Percentiles rank a stretch among this genome's conserved stretches.
Evolutionary conservation across 805 yeast genomes (phyloP).

Genomic region (Monosporozyma unispora): DNA sequence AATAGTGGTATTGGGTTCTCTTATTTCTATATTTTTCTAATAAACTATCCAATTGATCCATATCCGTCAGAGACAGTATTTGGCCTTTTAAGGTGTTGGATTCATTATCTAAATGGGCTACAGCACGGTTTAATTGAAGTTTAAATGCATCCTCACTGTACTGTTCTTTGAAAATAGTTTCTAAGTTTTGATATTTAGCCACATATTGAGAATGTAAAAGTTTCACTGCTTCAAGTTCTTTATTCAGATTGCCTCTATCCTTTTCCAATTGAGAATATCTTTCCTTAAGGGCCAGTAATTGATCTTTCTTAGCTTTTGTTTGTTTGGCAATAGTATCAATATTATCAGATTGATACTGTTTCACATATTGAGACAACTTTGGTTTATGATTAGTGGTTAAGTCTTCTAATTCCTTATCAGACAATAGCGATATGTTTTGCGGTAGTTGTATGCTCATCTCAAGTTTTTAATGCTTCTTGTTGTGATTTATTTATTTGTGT

Average conservation of each 20-base stretch:
- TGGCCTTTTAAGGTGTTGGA: conserved; percentile 11
- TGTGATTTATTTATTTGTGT: not conserved
- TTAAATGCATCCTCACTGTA: conserved; percentile 32
- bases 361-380: conserved; percentile 16
- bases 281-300: conserved; percentile 15
- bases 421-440: conserved; percentile 16
- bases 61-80: conserved; percentile 7
- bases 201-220: conserved; percentile 26
- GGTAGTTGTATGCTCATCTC: conserved; percentile 13
- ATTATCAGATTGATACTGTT: conserved; percentile 15
- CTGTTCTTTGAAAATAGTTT: conserved; percentile 32
- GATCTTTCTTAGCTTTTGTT: conserved; percentile 2
- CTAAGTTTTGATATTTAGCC: conserved; percentile 31
- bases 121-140: conserved; percentile 22
- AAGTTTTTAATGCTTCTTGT: not conserved
- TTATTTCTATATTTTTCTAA: conserved; percentile 34
- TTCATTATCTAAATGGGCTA: conserved; percentile 26
- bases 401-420: conserved; percentile 18
- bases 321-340: conserved; percentile 6
- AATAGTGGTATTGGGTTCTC: conserved; percentile 37
- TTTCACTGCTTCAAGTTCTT: conserved; percentile 20
- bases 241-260: conserved; percentile 19
- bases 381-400: conserved; percentile 12
- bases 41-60: conserved; percentile 32
- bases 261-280: conserved; percentile 20